Evolutionary conservation across 768 basidiomycete species (phyloP), one percentile per base, ranked within the genome.

Genomic region (Mycena pura): DNA sequence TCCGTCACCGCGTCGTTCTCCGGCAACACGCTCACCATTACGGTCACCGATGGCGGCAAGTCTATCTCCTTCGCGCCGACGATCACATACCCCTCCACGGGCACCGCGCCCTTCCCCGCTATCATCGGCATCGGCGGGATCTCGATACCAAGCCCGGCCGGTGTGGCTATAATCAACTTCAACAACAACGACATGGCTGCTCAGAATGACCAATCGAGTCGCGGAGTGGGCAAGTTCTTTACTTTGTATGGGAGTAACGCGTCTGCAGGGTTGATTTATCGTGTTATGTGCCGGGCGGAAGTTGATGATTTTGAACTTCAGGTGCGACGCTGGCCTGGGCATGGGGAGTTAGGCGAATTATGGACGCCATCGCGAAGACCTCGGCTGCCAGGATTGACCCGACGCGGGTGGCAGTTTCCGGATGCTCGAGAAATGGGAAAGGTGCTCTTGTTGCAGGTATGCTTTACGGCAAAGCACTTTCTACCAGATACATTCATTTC

Each of bases 391-490:
- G 79, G 45, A 82, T 87, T 72, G 78, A 87, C 69, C 67, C 79
- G 27, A 70, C 70, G 32, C 77, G 78, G 65, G 77, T 86, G 57
- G 86, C 76, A 25, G 84, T 86, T 40, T 84, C 84, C 5, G 85
- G 86, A 9, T 87, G 86, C 70, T 86, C 85, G 25, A 77, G 85
- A 41, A 78, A 86, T 63, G 86, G 86, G 61, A 87, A 87, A 72
- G 86, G 85, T 51, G 84, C 86, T 1, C 74, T 85, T 39, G 78
- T 85, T 48, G 84, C 80, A 28, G 85, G 85, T 62, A 38, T n/a
- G n/a, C n/a, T n/a, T n/a, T n/a, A n/a, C n/a, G n/a, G n/a, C n/a
- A n/a, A n/a, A n/a, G n/a, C n/a, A n/a, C n/a, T n/a, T n/a, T n/a
- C n/a, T n/a, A n/a, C n/a, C n/a, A n/a, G n/a, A n/a, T n/a, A n/a